A percentile compares a stretch with the other conserved stretches of the same genome.
These are phyloP conservation scores for Xylaria scruposa DNA, from an alignment of 495 filamentous ascomycete species.

Conservation along the genomic window DNA sequence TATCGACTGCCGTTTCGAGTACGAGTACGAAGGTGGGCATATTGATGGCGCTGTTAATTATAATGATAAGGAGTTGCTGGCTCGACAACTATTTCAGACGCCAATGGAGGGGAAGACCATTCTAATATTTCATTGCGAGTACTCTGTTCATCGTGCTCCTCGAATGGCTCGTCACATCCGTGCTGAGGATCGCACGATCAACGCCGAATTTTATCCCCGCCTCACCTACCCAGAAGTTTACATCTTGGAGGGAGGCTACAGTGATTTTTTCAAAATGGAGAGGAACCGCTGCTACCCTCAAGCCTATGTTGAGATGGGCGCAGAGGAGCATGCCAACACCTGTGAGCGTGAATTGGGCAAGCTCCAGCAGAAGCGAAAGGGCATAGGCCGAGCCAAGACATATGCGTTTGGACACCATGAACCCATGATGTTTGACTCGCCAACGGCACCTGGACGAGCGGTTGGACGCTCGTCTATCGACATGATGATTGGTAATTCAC, in stretches of 20 bases:
- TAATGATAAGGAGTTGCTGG: constrained; percentile 90
- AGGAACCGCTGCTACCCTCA: constrained; percentile 84
- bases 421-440: constrained; percentile 73
- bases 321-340: constrained; percentile 83
- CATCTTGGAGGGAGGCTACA: constrained; percentile 96
- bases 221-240: constrained; percentile 96
- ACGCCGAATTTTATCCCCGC: constrained; percentile 81
- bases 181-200: constrained; percentile 80
- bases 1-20: constrained; percentile 97
- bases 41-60: constrained; percentile 92
- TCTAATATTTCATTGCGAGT: constrained; percentile 96
- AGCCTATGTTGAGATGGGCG: constrained; percentile 94
- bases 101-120: constrained; percentile 71
- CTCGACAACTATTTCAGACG: constrained; percentile 74
- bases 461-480: constrained; percentile 48
- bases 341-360: constrained; percentile 94
- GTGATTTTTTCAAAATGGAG: constrained; percentile 82
- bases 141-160: constrained; percentile 95
- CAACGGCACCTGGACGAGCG: constrained; percentile 68
- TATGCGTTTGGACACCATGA: constrained; percentile 85
- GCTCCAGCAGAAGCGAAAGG: constrained; percentile 76
- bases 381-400: constrained; percentile 86
- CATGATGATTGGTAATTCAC: constrained; percentile 62
- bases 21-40: constrained; percentile 96
- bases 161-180: constrained; percentile 93